These are phyloP conservation scores for Castanospermum australe DNA, from an alignment of 306 rosid genomes.

Conservation along the genomic window DNA sequence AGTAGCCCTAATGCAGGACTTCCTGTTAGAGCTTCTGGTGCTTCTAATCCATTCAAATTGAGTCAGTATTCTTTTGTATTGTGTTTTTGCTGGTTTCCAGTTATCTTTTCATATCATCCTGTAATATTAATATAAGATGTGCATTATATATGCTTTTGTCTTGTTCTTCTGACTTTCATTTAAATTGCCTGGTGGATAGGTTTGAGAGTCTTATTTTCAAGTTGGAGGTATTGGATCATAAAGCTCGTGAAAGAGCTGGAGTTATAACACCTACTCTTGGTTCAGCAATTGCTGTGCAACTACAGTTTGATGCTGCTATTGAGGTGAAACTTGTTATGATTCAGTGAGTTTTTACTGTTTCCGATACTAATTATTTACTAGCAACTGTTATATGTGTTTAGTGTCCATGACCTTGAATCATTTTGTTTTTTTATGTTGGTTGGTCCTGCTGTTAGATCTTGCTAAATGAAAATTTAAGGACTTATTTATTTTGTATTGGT, in stretches of 20 bases:
- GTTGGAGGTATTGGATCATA: conserved; percentile 97
- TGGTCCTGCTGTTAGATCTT: conserved; percentile 11
- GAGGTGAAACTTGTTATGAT: conserved; percentile 57
- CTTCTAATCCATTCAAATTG: not conserved
- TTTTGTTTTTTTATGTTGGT: not conserved
- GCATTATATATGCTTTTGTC: conserved; percentile 6
- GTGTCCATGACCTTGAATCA: not conserved
- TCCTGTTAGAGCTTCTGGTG: not conserved
- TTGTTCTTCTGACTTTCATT: conserved; percentile 25
- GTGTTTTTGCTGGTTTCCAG: not conserved
- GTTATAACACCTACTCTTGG: conserved; percentile 88
- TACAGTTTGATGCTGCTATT: conserved; percentile 72
- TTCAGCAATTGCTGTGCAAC: conserved; percentile 74
- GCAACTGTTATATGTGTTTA: not conserved
- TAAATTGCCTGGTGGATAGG: conserved; percentile 48
- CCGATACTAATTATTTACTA: not conserved
- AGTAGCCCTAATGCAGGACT: not conserved
- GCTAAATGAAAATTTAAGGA: not conserved
- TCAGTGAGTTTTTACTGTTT: not conserved
- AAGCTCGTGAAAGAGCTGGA: conserved; percentile 97
- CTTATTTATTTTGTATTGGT: not conserved
- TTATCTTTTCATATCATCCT: conserved; percentile 1
- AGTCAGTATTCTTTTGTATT: not conserved
- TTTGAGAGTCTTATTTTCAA: conserved; percentile 81
- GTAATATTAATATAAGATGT: not conserved